These are phyloP conservation scores for Aegilops sharonensis DNA, from an alignment of 176 grass and related monocot species.

Conservation along the genomic window DNA sequence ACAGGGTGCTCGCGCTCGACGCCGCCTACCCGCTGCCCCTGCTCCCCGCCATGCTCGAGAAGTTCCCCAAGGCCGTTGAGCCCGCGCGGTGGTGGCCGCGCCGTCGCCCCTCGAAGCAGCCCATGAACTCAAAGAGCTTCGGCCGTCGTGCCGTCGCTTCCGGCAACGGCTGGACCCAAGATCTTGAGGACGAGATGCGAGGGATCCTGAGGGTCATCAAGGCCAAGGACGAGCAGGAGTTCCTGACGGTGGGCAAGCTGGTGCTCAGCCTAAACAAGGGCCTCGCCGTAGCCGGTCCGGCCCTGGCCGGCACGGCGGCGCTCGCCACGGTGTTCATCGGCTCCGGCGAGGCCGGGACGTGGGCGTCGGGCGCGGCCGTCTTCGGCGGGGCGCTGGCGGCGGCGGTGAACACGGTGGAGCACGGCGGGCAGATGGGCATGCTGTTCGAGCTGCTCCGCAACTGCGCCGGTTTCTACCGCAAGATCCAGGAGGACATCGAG, in stretches of 20 bases:
- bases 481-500: slow-evolving; percentile 58
- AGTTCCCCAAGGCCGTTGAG: slow-evolving; percentile 46
- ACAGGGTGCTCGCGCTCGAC: background rate
- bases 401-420: slow-evolving; percentile 50
- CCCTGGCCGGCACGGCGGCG: too few species aligned
- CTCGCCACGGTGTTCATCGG: slow-evolving; percentile 13
- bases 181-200: too few species aligned
- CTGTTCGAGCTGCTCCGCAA: slow-evolving; percentile 48
- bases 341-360: background rate
- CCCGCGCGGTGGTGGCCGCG: slow-evolving; percentile 55
- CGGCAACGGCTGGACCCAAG: too few species aligned
- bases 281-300: too few species aligned
- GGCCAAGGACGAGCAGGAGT: too few species aligned
- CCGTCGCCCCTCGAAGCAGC: too few species aligned
- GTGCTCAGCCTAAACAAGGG: too few species aligned
- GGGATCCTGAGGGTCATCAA: too few species aligned
- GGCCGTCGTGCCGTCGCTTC: too few species aligned
- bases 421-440: slow-evolving; percentile 59
- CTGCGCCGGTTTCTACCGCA: slow-evolving; percentile 29
- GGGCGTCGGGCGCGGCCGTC: background rate
- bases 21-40: background rate
- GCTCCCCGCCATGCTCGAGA: slow-evolving; percentile 25
- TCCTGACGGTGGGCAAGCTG: too few species aligned
- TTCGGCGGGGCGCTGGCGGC: slow-evolving; percentile 35
- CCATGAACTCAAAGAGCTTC: too few species aligned